phyloP scores from a whole-genome alignment of 306 rosid species.

The Fagus crenata region DNA sequence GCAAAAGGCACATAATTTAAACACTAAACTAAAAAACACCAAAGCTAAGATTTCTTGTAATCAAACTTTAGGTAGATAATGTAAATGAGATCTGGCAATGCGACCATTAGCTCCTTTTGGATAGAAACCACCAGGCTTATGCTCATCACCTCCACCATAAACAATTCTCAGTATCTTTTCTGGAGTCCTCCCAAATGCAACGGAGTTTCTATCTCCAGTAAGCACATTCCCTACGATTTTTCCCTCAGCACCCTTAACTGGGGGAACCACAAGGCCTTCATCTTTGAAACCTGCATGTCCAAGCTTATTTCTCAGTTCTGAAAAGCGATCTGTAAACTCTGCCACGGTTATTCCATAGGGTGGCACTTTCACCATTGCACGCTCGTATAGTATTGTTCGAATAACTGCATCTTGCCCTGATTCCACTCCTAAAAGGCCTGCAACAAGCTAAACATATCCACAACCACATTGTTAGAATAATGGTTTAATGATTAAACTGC shows the following conservation, averaged over 20 bases:
- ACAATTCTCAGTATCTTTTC: conserved; percentile 70
- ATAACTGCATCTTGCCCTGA: conserved; percentile 84
- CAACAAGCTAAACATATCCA: conserved; percentile 51
- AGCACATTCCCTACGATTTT: conserved; percentile 51
- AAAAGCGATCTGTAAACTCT: conserved; percentile 63
- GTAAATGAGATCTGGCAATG: conserved; percentile 51
- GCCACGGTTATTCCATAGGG: conserved; percentile 60
- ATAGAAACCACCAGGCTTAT: conserved; percentile 68
- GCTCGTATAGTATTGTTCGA: conserved; percentile 52
- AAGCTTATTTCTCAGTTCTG: conserved; percentile 52
- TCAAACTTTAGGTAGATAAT: too few relatives aligned
- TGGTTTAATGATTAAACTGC: too few relatives aligned
- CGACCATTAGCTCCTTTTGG: conserved; percentile 67
- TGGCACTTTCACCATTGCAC: not conserved
- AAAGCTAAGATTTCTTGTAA: too few relatives aligned
- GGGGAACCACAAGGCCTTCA: conserved; percentile 65
- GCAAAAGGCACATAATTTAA: too few relatives aligned
- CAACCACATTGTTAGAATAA: too few relatives aligned
- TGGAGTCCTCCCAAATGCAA: conserved; percentile 59
- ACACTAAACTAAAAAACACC: too few relatives aligned
- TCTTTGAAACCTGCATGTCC: conserved; percentile 64
- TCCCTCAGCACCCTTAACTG: conserved; percentile 45
- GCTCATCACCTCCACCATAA: conserved; percentile 59
- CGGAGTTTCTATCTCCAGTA: conserved; percentile 48
- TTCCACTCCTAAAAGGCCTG: conserved; percentile 73